Percentiles rank a stretch among this genome's conserved stretches.
phyloP scores from a whole-genome alignment of 2,329 filamentous ascomycete genomes.

The Hyphodiscus sp. region DNA sequence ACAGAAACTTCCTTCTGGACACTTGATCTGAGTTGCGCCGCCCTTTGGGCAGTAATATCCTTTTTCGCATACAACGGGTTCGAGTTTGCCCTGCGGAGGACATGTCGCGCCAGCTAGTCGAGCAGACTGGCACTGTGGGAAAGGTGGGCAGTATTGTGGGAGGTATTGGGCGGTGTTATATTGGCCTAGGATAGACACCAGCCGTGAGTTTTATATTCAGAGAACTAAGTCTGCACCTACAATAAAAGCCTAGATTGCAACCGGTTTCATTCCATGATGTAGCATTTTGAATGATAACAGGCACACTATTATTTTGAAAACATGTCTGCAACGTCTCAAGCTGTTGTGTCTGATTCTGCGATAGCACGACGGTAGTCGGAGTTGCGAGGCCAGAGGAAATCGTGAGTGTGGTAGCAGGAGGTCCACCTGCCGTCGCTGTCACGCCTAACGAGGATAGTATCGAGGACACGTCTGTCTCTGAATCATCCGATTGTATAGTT shows the following conservation, averaged over 20 bases:
- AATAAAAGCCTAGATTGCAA: background rate
- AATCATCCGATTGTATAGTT: background rate
- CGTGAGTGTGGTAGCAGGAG: no score
- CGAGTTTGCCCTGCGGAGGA: conserved; percentile 30
- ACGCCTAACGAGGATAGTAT: no score
- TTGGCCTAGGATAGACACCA: conserved; percentile 8
- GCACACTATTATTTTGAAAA: background rate
- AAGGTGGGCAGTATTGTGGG: conserved; percentile 24
- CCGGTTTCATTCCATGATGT: background rate
- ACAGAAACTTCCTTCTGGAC: conserved; percentile 45
- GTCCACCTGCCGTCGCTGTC: no score
- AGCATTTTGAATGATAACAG: background rate
- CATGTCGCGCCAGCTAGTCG: conserved; percentile 16
- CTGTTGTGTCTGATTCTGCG: background rate
- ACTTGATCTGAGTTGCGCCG: conserved; percentile 36
- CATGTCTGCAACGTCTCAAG: background rate
- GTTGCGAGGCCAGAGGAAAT: no score
- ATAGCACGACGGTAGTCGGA: background rate
- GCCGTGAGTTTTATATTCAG: background rate
- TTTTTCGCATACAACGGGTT: conserved; percentile 44
- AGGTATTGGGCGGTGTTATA: conserved; percentile 15
- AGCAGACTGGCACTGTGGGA: conserved; percentile 10
- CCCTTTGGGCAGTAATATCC: conserved; percentile 43
- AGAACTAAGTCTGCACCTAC: background rate
- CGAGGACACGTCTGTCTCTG: background rate